These are phyloP conservation scores for Fusarium paranaense DNA, from an alignment of 2,329 filamentous ascomycete genomes.

Conservation along the genomic window DNA sequence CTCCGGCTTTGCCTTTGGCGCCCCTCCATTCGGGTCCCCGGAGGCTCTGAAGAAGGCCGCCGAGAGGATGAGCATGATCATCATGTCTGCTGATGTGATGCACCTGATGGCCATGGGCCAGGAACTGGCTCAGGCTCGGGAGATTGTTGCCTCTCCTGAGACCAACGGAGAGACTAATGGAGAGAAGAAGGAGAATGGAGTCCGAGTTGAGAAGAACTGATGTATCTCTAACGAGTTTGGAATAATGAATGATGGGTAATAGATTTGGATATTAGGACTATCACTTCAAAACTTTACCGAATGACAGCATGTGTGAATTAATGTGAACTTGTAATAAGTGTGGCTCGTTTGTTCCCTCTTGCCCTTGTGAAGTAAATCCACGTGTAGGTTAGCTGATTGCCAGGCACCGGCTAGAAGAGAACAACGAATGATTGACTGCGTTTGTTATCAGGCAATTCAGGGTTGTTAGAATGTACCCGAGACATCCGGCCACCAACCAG, in stretches of 20 bases:
- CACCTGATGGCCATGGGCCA: slow-evolving; percentile 37
- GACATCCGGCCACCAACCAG: not conserved
- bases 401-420: not conserved
- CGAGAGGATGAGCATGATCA: slow-evolving; percentile 1
- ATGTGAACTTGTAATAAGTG: not conserved
- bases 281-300: not conserved
- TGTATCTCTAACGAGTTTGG: not conserved
- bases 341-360: not conserved
- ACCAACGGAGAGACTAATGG: not conserved
- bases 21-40: slow-evolving; percentile 38
- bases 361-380: not conserved
- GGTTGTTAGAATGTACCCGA: not conserved
- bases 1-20: slow-evolving; percentile 47
- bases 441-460: not conserved
- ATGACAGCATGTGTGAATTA: not conserved
- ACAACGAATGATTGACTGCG: not conserved
- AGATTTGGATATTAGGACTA: not conserved
- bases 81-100: not conserved
- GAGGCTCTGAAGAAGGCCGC: slow-evolving; percentile 38
- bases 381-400: too few species aligned
- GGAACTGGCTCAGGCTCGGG: slow-evolving; percentile 29
- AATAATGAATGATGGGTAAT: not conserved
- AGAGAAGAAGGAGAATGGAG: slow-evolving; percentile 5
- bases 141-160: slow-evolving; percentile 13
- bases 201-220: not conserved